These are phyloP conservation scores for Trypanosoma caninum DNA, from an alignment of 208 protist genomes.

Conservation along the genomic window DNA sequence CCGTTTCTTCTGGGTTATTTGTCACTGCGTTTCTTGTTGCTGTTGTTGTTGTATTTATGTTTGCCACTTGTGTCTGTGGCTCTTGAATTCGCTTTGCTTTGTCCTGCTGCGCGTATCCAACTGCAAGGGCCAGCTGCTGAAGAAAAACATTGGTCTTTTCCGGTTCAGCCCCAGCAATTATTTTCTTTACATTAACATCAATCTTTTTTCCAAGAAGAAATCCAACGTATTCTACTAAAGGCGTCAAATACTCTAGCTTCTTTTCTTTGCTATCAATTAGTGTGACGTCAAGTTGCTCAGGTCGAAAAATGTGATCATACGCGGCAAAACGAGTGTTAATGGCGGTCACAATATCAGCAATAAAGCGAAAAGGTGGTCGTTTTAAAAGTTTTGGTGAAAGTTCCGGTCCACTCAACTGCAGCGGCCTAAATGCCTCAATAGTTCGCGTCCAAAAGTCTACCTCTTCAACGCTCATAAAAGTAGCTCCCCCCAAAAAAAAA, in stretches of 20 bases:
- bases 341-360: slow-evolving; percentile 78
- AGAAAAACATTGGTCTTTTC: slow-evolving; percentile 90
- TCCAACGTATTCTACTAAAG: slow-evolving; percentile 67
- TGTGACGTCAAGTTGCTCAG: slow-evolving; percentile 41
- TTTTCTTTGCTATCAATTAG: slow-evolving; percentile 83
- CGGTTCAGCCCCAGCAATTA: slow-evolving; percentile 81
- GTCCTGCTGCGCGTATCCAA: slow-evolving; percentile 77
- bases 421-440: slow-evolving; percentile 58
- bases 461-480: slow-evolving; percentile 12
- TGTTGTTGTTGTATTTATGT: slow-evolving; percentile 6
- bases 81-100: slow-evolving; percentile 34
- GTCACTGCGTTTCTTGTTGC: background rate
- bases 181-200: slow-evolving; percentile 84
- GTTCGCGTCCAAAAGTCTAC: slow-evolving; percentile 81
- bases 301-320: slow-evolving; percentile 68
- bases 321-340: slow-evolving; percentile 73
- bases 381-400: slow-evolving; percentile 83
- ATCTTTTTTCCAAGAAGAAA: slow-evolving; percentile 62
- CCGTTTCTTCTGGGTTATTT: too few relatives aligned
- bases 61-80: slow-evolving; percentile 1
- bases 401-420: slow-evolving; percentile 68
- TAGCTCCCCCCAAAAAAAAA: background rate
- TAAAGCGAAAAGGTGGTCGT: slow-evolving; percentile 89
- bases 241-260: slow-evolving; percentile 81
- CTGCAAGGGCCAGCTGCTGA: slow-evolving; percentile 72